These are phyloP conservation scores for Wickerhamiella slavikovae DNA, from an alignment of 805 yeast species.

Conservation along the genomic window DNA sequence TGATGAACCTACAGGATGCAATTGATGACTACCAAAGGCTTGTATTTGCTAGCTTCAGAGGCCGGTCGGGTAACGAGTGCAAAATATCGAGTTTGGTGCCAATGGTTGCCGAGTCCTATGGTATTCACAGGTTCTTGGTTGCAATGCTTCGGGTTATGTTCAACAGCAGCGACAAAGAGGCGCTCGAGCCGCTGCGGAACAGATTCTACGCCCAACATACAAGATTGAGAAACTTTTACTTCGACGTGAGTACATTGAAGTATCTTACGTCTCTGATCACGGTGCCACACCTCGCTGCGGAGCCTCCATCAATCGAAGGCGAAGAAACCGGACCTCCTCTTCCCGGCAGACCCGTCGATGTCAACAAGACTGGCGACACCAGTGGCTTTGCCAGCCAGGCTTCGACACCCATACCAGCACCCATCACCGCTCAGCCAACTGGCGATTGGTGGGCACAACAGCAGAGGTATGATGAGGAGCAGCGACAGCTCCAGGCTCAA, in stretches of 20 bases:
- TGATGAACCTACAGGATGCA: conserved; percentile 69
- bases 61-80: conserved; percentile 43
- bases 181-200: conserved; percentile 50
- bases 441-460: conserved; percentile 27
- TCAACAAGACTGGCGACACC: conserved; percentile 9
- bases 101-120: conserved; percentile 75
- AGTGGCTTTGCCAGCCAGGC: conserved; percentile 11
- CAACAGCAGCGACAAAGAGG: conserved; percentile 53
- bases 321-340: conserved; percentile 23
- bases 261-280: conserved; percentile 64
- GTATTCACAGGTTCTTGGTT: conserved; percentile 72
- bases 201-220: conserved; percentile 52
- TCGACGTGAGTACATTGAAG: conserved; percentile 72
- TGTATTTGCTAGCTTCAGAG: conserved; percentile 49
- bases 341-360: conserved; percentile 21
- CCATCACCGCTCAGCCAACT: conserved; percentile 16
- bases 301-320: conserved; percentile 36
- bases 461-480: conserved; percentile 36
- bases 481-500: conserved; percentile 36
- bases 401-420: conserved; percentile 15
- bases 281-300: conserved; percentile 43
- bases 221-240: conserved; percentile 60
- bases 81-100: conserved; percentile 78
- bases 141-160: conserved; percentile 84
- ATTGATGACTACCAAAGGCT: conserved; percentile 60